Conservation (phyloP, 2,329 filamentous ascomycete genomes). For the Cercospora nicotianae region DNA sequence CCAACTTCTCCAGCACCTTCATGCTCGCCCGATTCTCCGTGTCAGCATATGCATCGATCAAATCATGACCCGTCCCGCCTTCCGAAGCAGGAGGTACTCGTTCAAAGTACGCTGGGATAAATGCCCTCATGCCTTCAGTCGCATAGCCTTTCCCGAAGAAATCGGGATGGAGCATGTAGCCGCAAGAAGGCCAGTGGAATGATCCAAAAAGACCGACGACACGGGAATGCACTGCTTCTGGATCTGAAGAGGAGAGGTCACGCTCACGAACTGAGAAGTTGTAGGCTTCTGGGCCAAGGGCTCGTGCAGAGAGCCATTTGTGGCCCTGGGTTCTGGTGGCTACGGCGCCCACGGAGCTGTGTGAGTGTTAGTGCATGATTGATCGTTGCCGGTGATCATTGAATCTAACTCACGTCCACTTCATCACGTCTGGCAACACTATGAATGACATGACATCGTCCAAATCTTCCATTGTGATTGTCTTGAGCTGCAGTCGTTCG, state of each 20-base stretch:
- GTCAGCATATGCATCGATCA: conserved; percentile 51
- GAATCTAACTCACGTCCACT: conserved; percentile 50
- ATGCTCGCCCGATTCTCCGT: conserved; percentile 55
- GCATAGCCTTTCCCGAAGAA: conserved; percentile 44
- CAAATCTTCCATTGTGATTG: conserved; percentile 26
- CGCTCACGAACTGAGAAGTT: conserved; percentile 54
- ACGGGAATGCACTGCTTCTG: conserved; percentile 59
- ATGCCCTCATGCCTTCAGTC: conserved; percentile 46
- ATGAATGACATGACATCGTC: conserved; percentile 50
- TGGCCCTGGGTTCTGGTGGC: conserved; percentile 26
- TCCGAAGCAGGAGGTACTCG: conserved; percentile 36
- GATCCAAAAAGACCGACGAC: conserved; percentile 47
- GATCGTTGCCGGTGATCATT: conserved; percentile 40
- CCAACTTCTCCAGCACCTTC: conserved; percentile 57
- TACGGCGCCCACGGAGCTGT: conserved; percentile 23
- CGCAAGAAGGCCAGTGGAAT: conserved; percentile 44
- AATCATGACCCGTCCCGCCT: conserved; percentile 36
- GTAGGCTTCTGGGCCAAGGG: conserved; percentile 49
- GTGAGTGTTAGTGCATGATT: too few relatives aligned
- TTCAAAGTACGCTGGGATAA: conserved; percentile 45
- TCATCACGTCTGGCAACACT: conserved; percentile 62
- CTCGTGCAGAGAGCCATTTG: conserved; percentile 43
- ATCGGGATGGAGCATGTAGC: conserved; percentile 46
- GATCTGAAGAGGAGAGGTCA: conserved; percentile 46
- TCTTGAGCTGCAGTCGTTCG: conserved; percentile 25